These are phyloP conservation scores for Pilatotrama ljubarskyi DNA, from an alignment of 768 basidiomycete species.

Conservation along the genomic window DNA sequence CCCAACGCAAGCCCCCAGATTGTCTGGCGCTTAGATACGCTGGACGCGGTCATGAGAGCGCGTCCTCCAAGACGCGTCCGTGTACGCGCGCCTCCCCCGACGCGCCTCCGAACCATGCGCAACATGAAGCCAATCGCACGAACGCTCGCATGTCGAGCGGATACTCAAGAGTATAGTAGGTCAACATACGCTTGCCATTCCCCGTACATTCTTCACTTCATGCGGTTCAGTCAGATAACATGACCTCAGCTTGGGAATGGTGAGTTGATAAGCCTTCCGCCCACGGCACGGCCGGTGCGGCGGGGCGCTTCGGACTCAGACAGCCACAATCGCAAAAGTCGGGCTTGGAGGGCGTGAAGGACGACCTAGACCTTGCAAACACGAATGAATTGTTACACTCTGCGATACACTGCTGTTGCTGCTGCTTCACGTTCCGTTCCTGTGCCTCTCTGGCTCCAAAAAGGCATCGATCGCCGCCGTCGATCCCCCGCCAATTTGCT, in stretches of 20 bases:
- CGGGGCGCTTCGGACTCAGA: neutral
- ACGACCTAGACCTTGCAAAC: neutral
- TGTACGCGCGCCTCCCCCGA: neutral
- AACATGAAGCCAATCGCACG: too few species aligned
- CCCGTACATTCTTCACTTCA: neutral
- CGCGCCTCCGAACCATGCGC: too few species aligned
- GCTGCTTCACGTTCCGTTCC: neutral
- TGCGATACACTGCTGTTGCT: conserved; percentile 19
- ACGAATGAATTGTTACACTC: conserved; percentile 22
- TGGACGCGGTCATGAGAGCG: neutral
- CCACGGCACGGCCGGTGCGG: conserved; percentile 1
- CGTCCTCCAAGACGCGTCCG: neutral
- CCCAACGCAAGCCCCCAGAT: neutral
- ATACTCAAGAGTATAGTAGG: too few species aligned
- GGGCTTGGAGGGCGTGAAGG: neutral
- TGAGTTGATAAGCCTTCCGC: neutral
- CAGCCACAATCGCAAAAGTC: neutral
- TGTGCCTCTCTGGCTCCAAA: neutral
- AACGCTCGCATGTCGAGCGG: too few species aligned
- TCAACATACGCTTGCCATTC: neutral
- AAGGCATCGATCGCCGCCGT: neutral
- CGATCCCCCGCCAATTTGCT: neutral
- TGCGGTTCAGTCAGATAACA: neutral
- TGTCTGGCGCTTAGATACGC: conserved; percentile 18
- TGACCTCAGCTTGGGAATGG: neutral